These are phyloP conservation scores for Diaporthe nobilis DNA, from an alignment of 2,329 filamentous ascomycete species.

Conservation along the genomic window DNA sequence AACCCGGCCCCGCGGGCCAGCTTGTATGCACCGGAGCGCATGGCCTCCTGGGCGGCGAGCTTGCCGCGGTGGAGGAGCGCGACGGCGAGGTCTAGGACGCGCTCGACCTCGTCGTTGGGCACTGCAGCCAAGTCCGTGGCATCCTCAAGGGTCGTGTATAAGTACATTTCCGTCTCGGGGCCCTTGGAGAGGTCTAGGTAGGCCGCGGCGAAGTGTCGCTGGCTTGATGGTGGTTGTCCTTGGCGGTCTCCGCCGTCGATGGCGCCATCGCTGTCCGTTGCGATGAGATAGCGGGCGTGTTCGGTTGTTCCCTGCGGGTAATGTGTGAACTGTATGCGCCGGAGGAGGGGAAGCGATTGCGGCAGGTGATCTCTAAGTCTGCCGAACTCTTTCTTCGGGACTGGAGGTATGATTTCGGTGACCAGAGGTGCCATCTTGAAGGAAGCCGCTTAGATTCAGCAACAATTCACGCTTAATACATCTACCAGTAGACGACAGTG, in stretches of 20 bases:
- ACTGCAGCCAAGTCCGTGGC: constrained; percentile 28
- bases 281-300: constrained; percentile 59
- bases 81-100: constrained; percentile 52
- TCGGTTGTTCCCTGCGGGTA: constrained; percentile 57
- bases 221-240: background rate
- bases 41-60: constrained; percentile 44
- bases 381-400: constrained; percentile 55
- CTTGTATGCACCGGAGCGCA: constrained; percentile 41
- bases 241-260: background rate
- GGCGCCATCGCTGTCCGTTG: constrained; percentile 42
- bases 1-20: constrained; percentile 49
- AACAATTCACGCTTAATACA: background rate
- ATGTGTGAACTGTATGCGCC: constrained; percentile 73
- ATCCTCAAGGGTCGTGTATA: constrained; percentile 69
- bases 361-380: constrained; percentile 68
- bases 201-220: constrained; percentile 64
- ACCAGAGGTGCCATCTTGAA: constrained; percentile 38
- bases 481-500: background rate
- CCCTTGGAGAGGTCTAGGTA: constrained; percentile 73
- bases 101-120: constrained; percentile 44
- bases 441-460: background rate
- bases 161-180: constrained; percentile 76
- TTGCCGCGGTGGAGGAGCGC: constrained; percentile 49
- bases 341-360: constrained; percentile 70
- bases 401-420: constrained; percentile 43